Base-by-base conservation (phyloP, 805 yeast genomes). In the Lipomyces chichibuensis region DNA sequence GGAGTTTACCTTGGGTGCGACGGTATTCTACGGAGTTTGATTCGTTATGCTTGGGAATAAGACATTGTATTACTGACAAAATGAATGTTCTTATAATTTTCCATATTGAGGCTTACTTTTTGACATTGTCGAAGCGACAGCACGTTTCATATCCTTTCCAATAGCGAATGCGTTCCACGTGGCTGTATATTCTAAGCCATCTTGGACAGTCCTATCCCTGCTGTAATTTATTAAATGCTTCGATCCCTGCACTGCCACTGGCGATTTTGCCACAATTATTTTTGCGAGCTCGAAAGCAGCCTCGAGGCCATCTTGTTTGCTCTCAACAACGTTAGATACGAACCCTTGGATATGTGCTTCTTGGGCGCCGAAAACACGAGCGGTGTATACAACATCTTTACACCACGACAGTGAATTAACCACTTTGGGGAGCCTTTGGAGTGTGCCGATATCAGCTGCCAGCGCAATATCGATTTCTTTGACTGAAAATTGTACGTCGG, bases 391-490 rank as follows among this genome's bases (percentile, higher is more conserved):
- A 59, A 85, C 77, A 71, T 88, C 89, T 74, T 82, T 83, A 67
- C 88, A 77, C 78, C 85, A 81, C 4, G 91, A 86, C 17, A 80
- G 77, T 75, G 88, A 88, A 55, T 82, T 83, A 23, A 83, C 83
- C 0, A 87, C 65, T 23, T 74, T 74, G 4, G 91, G 88, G 65
- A 89, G 73, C 74, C 94, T 81, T 77, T 90, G 93, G 65, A 90
- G 79, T 0, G 90, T 83, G 3, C 96, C 96, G 73, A 90, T 88
- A 75, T 90, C 95, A 1, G 95, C 92, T 51, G 90, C 84, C 74
- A 90, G 81, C 2, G 94, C 95, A 63, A 90, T 81, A 69, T 86
- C 85, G 67, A 89, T 86, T 77, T 90, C 96, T 65, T 88, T 84
- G 65, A 90, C 84, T 54, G 89, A 82, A 70, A 88, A 81, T 52